Evolutionary conservation across 2,329 filamentous ascomycete genomes (phyloP).

Genomic region (Cytospora paraplurivora): DNA sequence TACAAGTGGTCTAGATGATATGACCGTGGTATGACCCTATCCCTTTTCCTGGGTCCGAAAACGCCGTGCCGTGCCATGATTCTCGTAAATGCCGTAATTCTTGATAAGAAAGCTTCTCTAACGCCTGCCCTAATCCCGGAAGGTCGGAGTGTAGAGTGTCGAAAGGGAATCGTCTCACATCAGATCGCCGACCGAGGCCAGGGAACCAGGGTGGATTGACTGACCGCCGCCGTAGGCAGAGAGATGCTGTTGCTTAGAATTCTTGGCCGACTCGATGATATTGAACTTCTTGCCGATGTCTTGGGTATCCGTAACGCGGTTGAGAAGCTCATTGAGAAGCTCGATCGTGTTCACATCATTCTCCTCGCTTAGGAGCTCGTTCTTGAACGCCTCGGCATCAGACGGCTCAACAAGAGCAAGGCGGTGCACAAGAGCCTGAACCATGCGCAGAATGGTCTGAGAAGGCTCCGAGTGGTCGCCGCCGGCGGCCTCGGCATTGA

Average conservation of each 20-base stretch:
- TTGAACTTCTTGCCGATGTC: slow-evolving; percentile 75
- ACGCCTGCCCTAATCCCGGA: slow-evolving; percentile 18
- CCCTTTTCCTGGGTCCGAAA: slow-evolving; percentile 14
- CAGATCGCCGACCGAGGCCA: slow-evolving; percentile 25
- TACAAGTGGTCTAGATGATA: slow-evolving; percentile 21
- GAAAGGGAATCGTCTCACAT: slow-evolving; percentile 13
- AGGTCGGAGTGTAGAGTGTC: neutral
- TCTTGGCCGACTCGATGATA: slow-evolving; percentile 53
- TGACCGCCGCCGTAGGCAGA: slow-evolving; percentile 32
- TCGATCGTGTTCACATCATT: slow-evolving; percentile 83
- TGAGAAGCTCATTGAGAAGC: slow-evolving; percentile 74
- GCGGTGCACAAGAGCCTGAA: slow-evolving; percentile 82
- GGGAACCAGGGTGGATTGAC: slow-evolving; percentile 17
- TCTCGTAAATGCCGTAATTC: slow-evolving; percentile 25
- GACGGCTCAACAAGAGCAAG: slow-evolving; percentile 79
- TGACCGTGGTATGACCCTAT: slow-evolving; percentile 18
- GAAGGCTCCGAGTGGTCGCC: slow-evolving; percentile 51
- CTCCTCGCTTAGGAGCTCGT: slow-evolving; percentile 73
- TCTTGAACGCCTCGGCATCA: slow-evolving; percentile 64
- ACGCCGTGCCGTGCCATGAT: slow-evolving; percentile 24
- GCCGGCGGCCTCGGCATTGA: slow-evolving; percentile 44
- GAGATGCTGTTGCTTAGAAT: slow-evolving; percentile 29
- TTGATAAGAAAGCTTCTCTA: slow-evolving; percentile 25
- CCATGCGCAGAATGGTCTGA: slow-evolving; percentile 79
- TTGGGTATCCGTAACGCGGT: slow-evolving; percentile 69